Conservation (phyloP, 2,329 filamentous ascomycete species). For the Cytospora schulzeri region DNA sequence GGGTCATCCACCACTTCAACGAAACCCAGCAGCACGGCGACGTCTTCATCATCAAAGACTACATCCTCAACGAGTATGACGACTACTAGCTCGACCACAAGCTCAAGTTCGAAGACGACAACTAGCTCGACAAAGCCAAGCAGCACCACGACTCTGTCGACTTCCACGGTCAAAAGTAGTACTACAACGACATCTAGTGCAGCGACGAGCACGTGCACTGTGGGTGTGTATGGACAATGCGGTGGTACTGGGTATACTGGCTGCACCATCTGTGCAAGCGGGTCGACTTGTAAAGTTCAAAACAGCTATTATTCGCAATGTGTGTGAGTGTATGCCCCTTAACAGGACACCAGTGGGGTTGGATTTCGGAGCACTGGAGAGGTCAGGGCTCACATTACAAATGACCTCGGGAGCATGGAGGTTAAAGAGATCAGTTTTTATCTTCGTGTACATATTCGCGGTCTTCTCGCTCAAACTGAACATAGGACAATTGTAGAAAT, state of each 20-base stretch:
- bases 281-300: conserved; percentile 36
- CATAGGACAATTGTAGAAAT: too few relatives aligned
- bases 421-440: too few relatives aligned
- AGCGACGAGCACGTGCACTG: conserved; percentile 27
- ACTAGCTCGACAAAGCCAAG: conserved; percentile 26
- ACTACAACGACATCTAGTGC: conserved; percentile 28
- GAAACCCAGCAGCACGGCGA: conserved; percentile 24
- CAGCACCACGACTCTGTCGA: conserved; percentile 28
- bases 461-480: too few relatives aligned
- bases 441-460: too few relatives aligned
- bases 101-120: conserved; percentile 10
- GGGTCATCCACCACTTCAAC: conserved; percentile 17
- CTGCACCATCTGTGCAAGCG: conserved; percentile 38
- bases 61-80: conserved; percentile 15
- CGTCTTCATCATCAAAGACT: conserved; percentile 12
- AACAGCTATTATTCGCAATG: conserved; percentile 43
- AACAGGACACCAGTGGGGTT: too few relatives aligned
- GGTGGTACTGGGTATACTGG: conserved; percentile 41
- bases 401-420: too few relatives aligned
- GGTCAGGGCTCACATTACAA: too few relatives aligned
- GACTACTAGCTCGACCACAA: conserved; percentile 15
- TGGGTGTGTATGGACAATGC: conserved; percentile 40
- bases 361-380: too few relatives aligned
- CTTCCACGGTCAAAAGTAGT: conserved; percentile 19
- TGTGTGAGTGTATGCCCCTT: too few relatives aligned